A percentile compares a stretch with the other conserved stretches of the same genome.
These are phyloP conservation scores for Leccinum imitatum DNA, from an alignment of 768 basidiomycete genomes.

Conservation along the genomic window DNA sequence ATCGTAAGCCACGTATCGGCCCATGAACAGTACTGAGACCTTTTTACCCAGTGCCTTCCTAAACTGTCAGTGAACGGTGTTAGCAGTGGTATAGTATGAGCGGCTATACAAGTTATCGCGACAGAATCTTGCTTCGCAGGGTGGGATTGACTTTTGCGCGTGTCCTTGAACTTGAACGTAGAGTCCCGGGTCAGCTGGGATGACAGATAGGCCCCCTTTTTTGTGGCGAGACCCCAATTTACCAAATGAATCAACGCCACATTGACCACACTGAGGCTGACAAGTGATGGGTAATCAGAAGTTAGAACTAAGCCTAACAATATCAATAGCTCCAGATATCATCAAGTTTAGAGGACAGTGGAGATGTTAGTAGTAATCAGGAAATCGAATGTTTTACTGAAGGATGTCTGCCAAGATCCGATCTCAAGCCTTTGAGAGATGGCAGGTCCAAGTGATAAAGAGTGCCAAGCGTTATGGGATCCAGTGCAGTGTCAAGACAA, in stretches of 20 bases:
- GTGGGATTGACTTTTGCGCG: slow-evolving; percentile 19
- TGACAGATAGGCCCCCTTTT: no score
- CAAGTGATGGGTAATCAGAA: no score
- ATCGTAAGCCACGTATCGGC: slow-evolving; percentile 34
- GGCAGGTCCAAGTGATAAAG: slow-evolving; percentile 49
- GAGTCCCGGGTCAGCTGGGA: no score
- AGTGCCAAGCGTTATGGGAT: slow-evolving; percentile 45
- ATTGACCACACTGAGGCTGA: no score
- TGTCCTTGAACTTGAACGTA: no score
- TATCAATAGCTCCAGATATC: slow-evolving; percentile 39
- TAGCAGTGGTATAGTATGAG: slow-evolving; percentile 52
- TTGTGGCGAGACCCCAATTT: no score
- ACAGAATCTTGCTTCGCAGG: slow-evolving; percentile 60
- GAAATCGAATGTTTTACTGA: slow-evolving; percentile 49
- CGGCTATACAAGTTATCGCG: slow-evolving; percentile 72
- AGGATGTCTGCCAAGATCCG: slow-evolving; percentile 45
- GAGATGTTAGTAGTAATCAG: slow-evolving; percentile 42
- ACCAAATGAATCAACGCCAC: no score
- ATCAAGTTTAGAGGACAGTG: slow-evolving; percentile 48
- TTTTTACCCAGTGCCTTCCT: slow-evolving; percentile 57
- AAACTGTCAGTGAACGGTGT: slow-evolving; percentile 37
- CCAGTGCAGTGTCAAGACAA: slow-evolving; percentile 37
- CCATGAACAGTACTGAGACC: slow-evolving; percentile 57
- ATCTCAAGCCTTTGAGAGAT: slow-evolving; percentile 31
- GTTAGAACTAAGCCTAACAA: slow-evolving; percentile 9